A percentile compares a stretch with the other conserved stretches of the same genome.
Evolutionary conservation across 2,329 filamentous ascomycete species (phyloP).

Genomic region (Clonostachys chloroleuca): DNA sequence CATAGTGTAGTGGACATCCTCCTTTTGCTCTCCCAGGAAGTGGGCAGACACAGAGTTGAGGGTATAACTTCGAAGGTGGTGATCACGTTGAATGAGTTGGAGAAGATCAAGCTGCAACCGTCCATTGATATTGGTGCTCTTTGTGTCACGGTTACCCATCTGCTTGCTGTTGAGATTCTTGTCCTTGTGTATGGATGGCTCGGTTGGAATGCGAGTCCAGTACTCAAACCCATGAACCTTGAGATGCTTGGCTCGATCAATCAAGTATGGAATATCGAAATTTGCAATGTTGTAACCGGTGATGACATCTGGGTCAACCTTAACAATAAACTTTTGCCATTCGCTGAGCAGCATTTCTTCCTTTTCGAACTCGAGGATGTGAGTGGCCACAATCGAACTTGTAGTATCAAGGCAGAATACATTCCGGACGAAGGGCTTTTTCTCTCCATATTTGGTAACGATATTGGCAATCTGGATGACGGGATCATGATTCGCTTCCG

Average conservation of each 20-base stretch:
- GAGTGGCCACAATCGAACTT: conserved; percentile 89
- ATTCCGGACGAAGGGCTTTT: conserved; percentile 92
- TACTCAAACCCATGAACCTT: conserved; percentile 79
- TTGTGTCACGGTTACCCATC: conserved; percentile 94
- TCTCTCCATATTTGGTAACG: conserved; percentile 90
- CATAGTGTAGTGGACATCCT: conserved; percentile 98
- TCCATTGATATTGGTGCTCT: conserved; percentile 91
- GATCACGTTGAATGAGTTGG: conserved; percentile 91
- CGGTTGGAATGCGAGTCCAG: conserved; percentile 74
- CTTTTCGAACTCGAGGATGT: conserved; percentile 76
- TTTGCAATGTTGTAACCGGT: conserved; percentile 99
- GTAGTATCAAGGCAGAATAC: conserved; percentile 94
- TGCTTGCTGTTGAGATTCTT: conserved; percentile 96
- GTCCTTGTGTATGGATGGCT: conserved; percentile 68
- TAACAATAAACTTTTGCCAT: conserved; percentile 86
- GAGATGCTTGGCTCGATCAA: conserved; percentile 81
- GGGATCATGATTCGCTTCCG: conserved; percentile 84
- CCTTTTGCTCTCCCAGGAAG: conserved; percentile 95
- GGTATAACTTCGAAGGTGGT: conserved; percentile 94
- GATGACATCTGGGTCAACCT: conserved; percentile 93
- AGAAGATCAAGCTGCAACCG: conserved; percentile 88
- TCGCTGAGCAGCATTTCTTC: conserved; percentile 89
- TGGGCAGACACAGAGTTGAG: conserved; percentile 94
- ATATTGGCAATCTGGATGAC: conserved; percentile 98
- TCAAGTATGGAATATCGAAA: conserved; percentile 95